phyloP scores from a whole-genome alignment of 169 alveolate genomes.

The Babesia caballi region DNA sequence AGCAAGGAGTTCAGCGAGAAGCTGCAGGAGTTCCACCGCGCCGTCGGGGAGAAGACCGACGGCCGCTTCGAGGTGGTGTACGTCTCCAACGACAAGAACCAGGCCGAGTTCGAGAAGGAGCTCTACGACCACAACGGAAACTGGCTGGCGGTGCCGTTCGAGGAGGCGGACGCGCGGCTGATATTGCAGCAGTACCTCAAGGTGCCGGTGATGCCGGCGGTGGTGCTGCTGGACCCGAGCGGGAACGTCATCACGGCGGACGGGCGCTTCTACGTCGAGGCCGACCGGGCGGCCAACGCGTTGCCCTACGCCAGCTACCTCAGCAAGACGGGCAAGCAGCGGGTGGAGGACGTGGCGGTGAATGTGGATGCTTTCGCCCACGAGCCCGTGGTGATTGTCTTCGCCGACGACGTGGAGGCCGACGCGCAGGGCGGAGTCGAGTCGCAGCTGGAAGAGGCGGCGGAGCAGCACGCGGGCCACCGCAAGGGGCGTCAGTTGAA shows the following conservation, averaged over 20 bases:
- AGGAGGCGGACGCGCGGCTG: constrained; percentile 35
- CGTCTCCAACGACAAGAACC: constrained; percentile 36
- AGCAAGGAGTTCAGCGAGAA: constrained; percentile 42
- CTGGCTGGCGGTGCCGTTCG: constrained; percentile 46
- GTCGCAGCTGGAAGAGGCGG: constrained; percentile 36
- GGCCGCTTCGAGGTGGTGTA: constrained; percentile 51
- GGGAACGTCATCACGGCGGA: constrained; percentile 52
- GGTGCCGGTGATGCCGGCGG: constrained; percentile 24
- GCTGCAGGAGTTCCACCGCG: constrained; percentile 37
- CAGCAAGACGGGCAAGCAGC: constrained; percentile 1
- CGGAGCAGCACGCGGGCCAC: constrained; percentile 14
- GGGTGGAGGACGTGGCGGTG: constrained; percentile 44
- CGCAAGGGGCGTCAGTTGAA: constrained; percentile 52
- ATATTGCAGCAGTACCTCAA: constrained; percentile 38
- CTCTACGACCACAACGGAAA: constrained; percentile 22
- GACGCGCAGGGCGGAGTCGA: constrained; percentile 27
- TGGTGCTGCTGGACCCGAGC: constrained; percentile 56
- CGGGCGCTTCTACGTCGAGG: constrained; percentile 57
- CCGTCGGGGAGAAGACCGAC: constrained; percentile 45
- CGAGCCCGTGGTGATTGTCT: constrained; percentile 49
- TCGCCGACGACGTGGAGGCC: constrained; percentile 38
- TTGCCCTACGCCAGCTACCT: constrained; percentile 35
- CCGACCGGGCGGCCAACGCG: constrained; percentile 45
- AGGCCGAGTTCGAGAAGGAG: constrained; percentile 33
- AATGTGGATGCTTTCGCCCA: constrained; percentile 58